Evolutionary conservation across 192 early-diverging fungal genomes (phyloP), one percentile per base, ranked within the genome.

Genomic region (Coemansia sp.): DNA sequence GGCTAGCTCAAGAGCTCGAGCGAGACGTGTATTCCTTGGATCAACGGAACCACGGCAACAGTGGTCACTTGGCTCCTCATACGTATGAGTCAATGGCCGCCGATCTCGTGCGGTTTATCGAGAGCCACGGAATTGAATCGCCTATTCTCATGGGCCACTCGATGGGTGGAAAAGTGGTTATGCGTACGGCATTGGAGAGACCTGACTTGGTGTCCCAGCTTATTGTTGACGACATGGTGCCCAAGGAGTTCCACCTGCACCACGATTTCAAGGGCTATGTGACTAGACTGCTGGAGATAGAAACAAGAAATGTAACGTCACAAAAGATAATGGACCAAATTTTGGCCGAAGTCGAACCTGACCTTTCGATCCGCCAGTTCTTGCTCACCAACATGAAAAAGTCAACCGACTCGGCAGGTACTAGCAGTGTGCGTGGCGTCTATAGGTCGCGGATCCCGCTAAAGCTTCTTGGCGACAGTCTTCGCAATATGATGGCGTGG

Each of bases 21-120:
- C 84, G 89, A 2, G 68, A 83, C 42, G 87, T 94, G 2, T 86
- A 87, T 55, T 82, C 90, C 1, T 61, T 95, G 29, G 96, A 98
- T 74, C 81, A 95, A 57, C 84, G 96, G 23, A 98, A 98, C 78
- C 96, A 98, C 65, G 96, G 96, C 25, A 91, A 93, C 29, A 94
- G 92, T 61, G 87, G 85, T 7, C 94, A 95, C 62, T 56, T 57
- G 23, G 23, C 57, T 0, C 72, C 74, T 1, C 89, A 92, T 65
- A 86, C 80, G 30, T 94, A 91, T 65, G 59, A 74, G n/a, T 64
- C 85, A 5, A 97, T 98, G 94, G 75, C 91, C 2, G 64, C 63
- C 6, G 96, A 98, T 57, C 72, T 98, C 13, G 68, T 70, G 11
- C 54, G 59, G n/a, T 95, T 96, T 44, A 68, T 94, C 36, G 54